These are phyloP conservation scores for Aspergillus ruber DNA, from an alignment of 2,329 filamentous ascomycete species.

Conservation along the genomic window DNA sequence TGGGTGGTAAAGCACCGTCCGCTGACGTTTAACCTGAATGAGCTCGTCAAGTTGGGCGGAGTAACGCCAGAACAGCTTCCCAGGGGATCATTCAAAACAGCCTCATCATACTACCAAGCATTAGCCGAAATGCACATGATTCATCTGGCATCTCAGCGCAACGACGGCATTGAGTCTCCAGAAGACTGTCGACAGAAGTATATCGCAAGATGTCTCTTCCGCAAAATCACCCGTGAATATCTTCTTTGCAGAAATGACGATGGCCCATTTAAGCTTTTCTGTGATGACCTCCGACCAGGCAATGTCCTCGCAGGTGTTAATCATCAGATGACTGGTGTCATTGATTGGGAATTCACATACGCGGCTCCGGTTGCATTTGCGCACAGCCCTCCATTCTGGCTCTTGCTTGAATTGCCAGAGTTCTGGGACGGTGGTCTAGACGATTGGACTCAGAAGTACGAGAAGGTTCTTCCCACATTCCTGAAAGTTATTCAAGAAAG, in stretches of 20 bases:
- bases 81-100: slow-evolving; percentile 16
- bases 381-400: slow-evolving; percentile 16
- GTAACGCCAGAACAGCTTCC: slow-evolving; percentile 8
- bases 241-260: slow-evolving; percentile 10
- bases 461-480: slow-evolving; percentile 8
- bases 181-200: slow-evolving; percentile 16
- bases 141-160: slow-evolving; percentile 34
- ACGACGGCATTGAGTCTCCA: slow-evolving; percentile 27
- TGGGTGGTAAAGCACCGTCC: slow-evolving; percentile 26
- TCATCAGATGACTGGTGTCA: slow-evolving; percentile 6
- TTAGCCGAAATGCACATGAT: slow-evolving; percentile 39
- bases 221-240: slow-evolving; percentile 10
- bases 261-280: slow-evolving; percentile 4
- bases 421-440: slow-evolving; percentile 13
- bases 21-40: slow-evolving; percentile 39
- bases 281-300: slow-evolving; percentile 11
- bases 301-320: slow-evolving; percentile 10
- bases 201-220: slow-evolving; percentile 13
- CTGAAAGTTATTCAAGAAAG: slow-evolving; percentile 9
- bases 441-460: slow-evolving; percentile 12
- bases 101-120: slow-evolving; percentile 31
- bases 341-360: slow-evolving; percentile 18
- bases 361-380: slow-evolving; percentile 12
- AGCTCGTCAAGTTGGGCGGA: slow-evolving; percentile 22
- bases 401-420: slow-evolving; percentile 18